phyloP scores from a whole-genome alignment of 176 grass and related monocot genomes.

The Oryza meridionalis region DNA sequence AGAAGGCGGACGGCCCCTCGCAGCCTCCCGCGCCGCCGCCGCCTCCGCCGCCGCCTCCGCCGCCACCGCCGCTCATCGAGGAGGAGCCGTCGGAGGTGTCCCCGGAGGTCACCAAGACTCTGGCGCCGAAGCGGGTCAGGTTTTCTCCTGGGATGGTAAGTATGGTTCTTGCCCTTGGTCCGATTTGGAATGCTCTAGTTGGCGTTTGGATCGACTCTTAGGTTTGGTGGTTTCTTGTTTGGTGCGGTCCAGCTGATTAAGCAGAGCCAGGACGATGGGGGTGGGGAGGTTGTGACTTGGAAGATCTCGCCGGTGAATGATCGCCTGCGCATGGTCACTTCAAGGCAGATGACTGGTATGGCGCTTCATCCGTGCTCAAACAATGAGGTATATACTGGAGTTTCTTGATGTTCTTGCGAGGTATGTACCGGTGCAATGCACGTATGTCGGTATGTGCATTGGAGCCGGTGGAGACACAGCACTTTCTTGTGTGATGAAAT shows the following conservation, averaged over 20 bases:
- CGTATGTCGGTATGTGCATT: background rate
- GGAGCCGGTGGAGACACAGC: background rate
- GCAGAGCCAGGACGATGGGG: conserved; percentile 92
- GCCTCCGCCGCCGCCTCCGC: conserved; percentile 33
- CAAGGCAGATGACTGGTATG: conserved; percentile 59
- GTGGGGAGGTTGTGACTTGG: conserved; percentile 75
- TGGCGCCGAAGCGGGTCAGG: conserved; percentile 70
- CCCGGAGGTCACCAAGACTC: conserved; percentile 72
- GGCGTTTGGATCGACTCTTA: background rate
- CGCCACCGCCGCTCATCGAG: conserved; percentile 2
- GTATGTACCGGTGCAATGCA: background rate
- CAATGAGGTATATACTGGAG: conserved; percentile 46
- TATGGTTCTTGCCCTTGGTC: background rate
- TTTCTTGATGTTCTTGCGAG: conserved; percentile 10
- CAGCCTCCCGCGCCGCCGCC: conserved; percentile 32
- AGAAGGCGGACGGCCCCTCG: conserved; percentile 37
- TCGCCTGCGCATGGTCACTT: conserved; percentile 54
- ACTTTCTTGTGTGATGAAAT: background rate
- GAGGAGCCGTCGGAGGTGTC: conserved; percentile 61
- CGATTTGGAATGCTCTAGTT: background rate
- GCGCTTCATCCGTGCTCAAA: conserved; percentile 68
- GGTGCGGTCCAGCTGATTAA: conserved; percentile 70
- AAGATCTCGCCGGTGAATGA: conserved; percentile 92
- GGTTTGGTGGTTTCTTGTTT: conserved; percentile 20
- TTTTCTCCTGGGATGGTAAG: conserved; percentile 96